Conservation (phyloP, 305 asterid genomes). For the Stenogyne calaminthoides region DNA sequence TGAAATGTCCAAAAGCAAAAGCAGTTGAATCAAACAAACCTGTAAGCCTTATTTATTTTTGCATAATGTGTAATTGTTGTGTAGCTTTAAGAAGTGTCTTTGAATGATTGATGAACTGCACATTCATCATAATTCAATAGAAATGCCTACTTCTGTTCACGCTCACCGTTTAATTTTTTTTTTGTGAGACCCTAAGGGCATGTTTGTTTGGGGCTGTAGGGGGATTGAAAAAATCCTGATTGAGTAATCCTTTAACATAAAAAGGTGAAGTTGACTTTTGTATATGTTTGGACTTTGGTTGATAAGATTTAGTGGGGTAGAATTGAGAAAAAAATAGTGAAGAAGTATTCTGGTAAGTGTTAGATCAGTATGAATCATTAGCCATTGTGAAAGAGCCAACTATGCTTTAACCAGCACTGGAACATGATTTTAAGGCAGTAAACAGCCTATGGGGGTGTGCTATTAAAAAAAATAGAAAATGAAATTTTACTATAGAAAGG, state of each 20-base stretch:
- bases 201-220: too few relatives aligned
- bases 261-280: too few relatives aligned
- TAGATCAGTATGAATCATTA: not conserved
- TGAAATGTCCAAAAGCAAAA: slow-evolving; percentile 51
- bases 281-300: too few relatives aligned
- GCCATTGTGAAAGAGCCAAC: not conserved
- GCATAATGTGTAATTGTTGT: not conserved
- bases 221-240: too few relatives aligned
- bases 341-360: not conserved
- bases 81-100: slow-evolving; percentile 12
- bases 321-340: too few relatives aligned
- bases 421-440: not conserved
- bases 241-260: too few relatives aligned
- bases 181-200: not conserved
- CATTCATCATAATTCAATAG: not conserved
- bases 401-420: not conserved
- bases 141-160: not conserved
- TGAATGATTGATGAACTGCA: slow-evolving; percentile 9
- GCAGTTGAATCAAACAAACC: slow-evolving; percentile 48
- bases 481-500: too few relatives aligned
- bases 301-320: too few relatives aligned
- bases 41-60: slow-evolving; percentile 37
- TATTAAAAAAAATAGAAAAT: not conserved
- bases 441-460: not conserved
- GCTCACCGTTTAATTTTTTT: not conserved